Percentiles rank a stretch among this genome's conserved stretches.
These are phyloP conservation scores for Pinus tabuliformis DNA, from an alignment of 75 land plant species.

Conservation along the genomic window DNA sequence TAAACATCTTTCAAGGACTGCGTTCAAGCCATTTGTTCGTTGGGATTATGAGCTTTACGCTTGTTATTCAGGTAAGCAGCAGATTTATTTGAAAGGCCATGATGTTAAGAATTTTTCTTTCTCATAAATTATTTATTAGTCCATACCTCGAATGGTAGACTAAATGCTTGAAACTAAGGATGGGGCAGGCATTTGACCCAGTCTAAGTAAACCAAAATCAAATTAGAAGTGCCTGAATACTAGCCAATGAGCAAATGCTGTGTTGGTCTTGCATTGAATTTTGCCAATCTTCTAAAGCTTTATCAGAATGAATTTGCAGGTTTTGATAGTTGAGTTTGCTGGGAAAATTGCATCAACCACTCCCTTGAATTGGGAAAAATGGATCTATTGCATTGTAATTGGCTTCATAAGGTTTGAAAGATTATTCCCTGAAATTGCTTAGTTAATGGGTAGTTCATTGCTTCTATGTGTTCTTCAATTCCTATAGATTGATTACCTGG, in stretches of 20 bases:
- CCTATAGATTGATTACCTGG: too few species aligned
- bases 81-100: background rate
- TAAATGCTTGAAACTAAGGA: too few species aligned
- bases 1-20: constrained; percentile 76
- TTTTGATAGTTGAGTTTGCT: constrained; percentile 80
- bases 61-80: constrained; percentile 61
- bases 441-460: constrained; percentile 10
- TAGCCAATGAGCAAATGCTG: too few species aligned
- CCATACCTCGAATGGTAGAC: too few species aligned
- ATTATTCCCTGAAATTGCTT: background rate
- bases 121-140: too few species aligned
- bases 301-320: constrained; percentile 22
- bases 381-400: constrained; percentile 66
- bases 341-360: constrained; percentile 80
- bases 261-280: too few species aligned
- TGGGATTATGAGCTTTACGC: constrained; percentile 59
- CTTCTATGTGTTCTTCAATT: background rate
- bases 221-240: too few species aligned
- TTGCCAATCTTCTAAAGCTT: too few species aligned
- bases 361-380: constrained; percentile 44
- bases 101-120: too few species aligned
- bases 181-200: too few species aligned
- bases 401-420: constrained; percentile 57
- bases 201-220: too few species aligned
- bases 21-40: constrained; percentile 62